Conservation (phyloP, 768 basidiomycete species). For the Agaricus blazei region DNA sequence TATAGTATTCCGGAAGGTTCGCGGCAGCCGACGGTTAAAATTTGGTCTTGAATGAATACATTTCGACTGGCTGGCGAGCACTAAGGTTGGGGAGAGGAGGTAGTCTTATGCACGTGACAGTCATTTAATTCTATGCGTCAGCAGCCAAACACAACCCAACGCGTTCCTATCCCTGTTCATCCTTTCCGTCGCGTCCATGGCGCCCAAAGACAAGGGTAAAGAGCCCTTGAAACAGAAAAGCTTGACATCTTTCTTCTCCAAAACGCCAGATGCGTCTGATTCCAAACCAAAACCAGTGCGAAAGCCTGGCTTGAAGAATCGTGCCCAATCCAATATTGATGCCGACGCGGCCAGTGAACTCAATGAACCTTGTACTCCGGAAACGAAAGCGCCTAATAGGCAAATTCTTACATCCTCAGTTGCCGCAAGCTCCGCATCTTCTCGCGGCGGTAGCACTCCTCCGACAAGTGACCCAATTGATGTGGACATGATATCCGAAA, state of each 20-base stretch:
- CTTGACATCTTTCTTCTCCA: conserved; percentile 62
- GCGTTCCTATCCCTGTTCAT: neutral
- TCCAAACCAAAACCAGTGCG: conserved; percentile 19
- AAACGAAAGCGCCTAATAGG: conserved; percentile 26
- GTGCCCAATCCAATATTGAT: conserved; percentile 11
- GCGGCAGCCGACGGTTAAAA: no score
- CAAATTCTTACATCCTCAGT: conserved; percentile 33
- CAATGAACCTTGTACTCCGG: conserved; percentile 34
- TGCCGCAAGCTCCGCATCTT: conserved; percentile 37
- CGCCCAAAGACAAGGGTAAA: conserved; percentile 34
- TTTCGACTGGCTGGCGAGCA: no score
- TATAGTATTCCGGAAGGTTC: no score
- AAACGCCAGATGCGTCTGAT: conserved; percentile 22
- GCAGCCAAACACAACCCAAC: conserved; percentile 4
- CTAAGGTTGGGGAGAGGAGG: no score
- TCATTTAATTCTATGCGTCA: neutral
- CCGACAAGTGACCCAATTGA: conserved; percentile 78
- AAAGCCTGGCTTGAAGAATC: conserved; percentile 12
- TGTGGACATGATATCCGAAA: conserved; percentile 63
- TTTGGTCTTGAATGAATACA: no score
- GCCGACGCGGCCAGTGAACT: conserved; percentile 30
- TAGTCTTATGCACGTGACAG: neutral
- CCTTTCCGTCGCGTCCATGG: conserved; percentile 20
- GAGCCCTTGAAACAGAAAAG: conserved; percentile 67
- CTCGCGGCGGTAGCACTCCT: conserved; percentile 54